These are phyloP conservation scores for Gynostemma pentaphyllum DNA, from an alignment of 306 rosid species.

Conservation along the genomic window DNA sequence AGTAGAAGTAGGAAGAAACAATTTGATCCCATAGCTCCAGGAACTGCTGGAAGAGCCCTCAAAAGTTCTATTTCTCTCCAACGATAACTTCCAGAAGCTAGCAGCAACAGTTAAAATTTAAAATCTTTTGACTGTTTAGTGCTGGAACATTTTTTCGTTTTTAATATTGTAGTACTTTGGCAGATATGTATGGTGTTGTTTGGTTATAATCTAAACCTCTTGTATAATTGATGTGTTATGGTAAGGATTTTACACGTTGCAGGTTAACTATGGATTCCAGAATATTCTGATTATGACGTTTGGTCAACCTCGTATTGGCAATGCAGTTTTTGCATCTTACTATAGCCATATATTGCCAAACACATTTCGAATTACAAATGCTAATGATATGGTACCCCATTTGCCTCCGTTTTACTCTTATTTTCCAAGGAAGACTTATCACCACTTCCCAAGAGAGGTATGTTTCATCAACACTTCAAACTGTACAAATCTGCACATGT, in stretches of 20 bases:
- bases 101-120: not conserved
- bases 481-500: not conserved
- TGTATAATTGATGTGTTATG: not conserved
- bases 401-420: conserved; percentile 82
- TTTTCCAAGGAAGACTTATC: conserved; percentile 88
- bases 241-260: conserved; percentile 15
- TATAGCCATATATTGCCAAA: conserved; percentile 49
- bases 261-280: conserved; percentile 53
- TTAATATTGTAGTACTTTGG: not conserved
- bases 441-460: conserved; percentile 95
- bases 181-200: not conserved
- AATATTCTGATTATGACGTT: conserved; percentile 79
- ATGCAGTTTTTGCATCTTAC: conserved; percentile 69
- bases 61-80: too few relatives aligned
- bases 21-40: too few relatives aligned
- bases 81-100: too few relatives aligned
- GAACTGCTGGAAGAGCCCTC: too few relatives aligned
- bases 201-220: not conserved
- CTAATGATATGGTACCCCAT: conserved; percentile 85
- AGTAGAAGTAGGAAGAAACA: too few relatives aligned
- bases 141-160: not conserved
- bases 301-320: conserved; percentile 98
- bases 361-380: conserved; percentile 66
- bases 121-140: not conserved
- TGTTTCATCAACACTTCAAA: conserved; percentile 4